Evolutionary conservation across 2,329 filamentous ascomycete species (phyloP).

Genomic region (Sphaerostilbella broomeana): DNA sequence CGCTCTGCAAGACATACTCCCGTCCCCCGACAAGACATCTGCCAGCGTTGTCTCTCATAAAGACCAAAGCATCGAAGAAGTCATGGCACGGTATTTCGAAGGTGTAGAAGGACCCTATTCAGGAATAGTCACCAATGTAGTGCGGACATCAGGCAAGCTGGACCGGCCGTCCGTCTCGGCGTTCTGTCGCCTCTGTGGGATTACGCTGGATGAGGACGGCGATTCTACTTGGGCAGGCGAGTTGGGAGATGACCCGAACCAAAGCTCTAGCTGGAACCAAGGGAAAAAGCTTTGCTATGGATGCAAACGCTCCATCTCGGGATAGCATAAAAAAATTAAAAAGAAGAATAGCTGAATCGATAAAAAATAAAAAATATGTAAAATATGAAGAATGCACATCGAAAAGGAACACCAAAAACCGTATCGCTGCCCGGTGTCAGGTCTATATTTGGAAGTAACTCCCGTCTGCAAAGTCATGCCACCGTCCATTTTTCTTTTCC

Average conservation of each 20-base stretch:
- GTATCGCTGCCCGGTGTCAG: constrained; percentile 7
- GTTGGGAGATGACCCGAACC: constrained; percentile 41
- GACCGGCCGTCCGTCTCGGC: constrained; percentile 38
- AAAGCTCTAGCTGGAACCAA: constrained; percentile 20
- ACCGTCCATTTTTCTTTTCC: constrained; percentile 10
- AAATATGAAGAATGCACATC: not conserved
- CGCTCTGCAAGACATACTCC: constrained; percentile 43
- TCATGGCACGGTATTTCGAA: constrained; percentile 84
- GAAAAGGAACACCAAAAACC: not conserved
- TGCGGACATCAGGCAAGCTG: constrained; percentile 82
- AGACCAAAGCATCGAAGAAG: constrained; percentile 80
- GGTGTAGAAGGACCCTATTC: constrained; percentile 76
- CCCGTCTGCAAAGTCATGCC: constrained; percentile 13
- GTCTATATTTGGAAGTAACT: constrained; percentile 13
- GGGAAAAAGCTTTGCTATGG: constrained; percentile 59
- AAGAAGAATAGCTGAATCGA: constrained; percentile 15
- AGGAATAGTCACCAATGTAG: constrained; percentile 90
- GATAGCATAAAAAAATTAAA: constrained; percentile 27
- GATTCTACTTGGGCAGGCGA: constrained; percentile 58
- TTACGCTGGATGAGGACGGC: constrained; percentile 56
- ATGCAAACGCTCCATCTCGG: constrained; percentile 58
- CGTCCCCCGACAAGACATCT: constrained; percentile 28
- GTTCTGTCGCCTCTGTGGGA: constrained; percentile 61
- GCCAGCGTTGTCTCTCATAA: constrained; percentile 55
- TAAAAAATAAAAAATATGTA: not conserved